Conservation (phyloP, 345 rosid species). For the Camelina hispida region DNA sequence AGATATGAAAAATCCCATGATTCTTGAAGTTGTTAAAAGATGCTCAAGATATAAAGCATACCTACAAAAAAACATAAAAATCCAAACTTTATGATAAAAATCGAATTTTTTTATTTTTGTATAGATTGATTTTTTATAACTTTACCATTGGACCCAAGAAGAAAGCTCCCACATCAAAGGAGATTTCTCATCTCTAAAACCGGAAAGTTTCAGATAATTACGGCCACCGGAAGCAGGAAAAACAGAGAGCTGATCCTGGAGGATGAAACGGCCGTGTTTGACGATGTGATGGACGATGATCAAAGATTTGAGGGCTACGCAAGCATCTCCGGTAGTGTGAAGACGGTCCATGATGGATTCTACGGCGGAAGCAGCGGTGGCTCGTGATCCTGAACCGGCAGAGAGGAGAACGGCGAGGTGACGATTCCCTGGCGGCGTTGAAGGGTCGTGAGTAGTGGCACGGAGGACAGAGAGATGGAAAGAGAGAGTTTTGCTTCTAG, state of each 20-base stretch:
- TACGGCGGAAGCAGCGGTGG: constrained; percentile 68
- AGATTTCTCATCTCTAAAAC: constrained; percentile 66
- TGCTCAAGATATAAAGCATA: constrained; percentile 73
- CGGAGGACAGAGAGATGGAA: constrained; percentile 67
- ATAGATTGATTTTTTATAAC: not conserved
- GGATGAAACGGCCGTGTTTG: constrained; percentile 76
- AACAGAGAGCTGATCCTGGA: constrained; percentile 86
- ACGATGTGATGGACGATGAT: constrained; percentile 66
- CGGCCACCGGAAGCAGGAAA: constrained; percentile 82
- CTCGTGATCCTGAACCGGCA: constrained; percentile 74
- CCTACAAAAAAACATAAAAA: constrained; percentile 43
- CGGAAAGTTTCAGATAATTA: constrained; percentile 79
- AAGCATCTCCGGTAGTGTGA: constrained; percentile 70
- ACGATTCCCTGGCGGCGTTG: constrained; percentile 57
- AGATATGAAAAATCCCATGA: constrained; percentile 65
- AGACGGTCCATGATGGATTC: constrained; percentile 88
- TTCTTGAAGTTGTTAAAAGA: constrained; percentile 66
- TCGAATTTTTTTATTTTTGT: not conserved
- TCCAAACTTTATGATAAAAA: constrained; percentile 3
- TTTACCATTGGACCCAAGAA: constrained; percentile 84
- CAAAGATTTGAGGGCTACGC: constrained; percentile 84
- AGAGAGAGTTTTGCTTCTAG: constrained; percentile 49
- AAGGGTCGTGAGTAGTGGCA: constrained; percentile 79
- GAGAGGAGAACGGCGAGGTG: constrained; percentile 65
- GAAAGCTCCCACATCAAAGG: constrained; percentile 80